Evolutionary conservation across 2,329 filamentous ascomycete genomes (phyloP).

Genomic region (Aspergillus brunneoviolaceus): DNA sequence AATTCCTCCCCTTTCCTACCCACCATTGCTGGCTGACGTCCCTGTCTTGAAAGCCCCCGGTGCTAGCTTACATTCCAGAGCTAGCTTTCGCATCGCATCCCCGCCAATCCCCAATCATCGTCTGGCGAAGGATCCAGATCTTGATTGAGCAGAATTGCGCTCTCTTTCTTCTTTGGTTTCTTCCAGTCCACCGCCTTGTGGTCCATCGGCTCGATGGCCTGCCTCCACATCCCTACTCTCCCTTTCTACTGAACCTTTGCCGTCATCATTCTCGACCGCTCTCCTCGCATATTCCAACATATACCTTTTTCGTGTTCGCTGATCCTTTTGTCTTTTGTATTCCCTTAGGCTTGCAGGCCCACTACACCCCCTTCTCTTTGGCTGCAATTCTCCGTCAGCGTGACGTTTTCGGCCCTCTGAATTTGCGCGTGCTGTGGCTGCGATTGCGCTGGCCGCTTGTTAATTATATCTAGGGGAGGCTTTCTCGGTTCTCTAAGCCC

Average conservation of each 20-base stretch:
- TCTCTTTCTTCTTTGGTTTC: slow-evolving; percentile 15
- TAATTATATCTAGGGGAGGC: neutral
- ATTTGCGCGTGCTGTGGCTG: slow-evolving; percentile 1
- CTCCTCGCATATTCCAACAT: slow-evolving; percentile 1
- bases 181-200: slow-evolving; percentile 15
- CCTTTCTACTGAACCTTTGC: slow-evolving; percentile 12
- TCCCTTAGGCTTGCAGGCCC: neutral
- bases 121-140: slow-evolving; percentile 11
- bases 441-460: slow-evolving; percentile 6
- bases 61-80: slow-evolving; percentile 22
- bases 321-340: neutral
- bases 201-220: slow-evolving; percentile 19
- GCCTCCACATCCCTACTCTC: slow-evolving; percentile 15
- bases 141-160: slow-evolving; percentile 12
- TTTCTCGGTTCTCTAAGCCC: neutral
- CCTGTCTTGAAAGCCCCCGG: slow-evolving; percentile 8
- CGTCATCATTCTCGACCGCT: neutral
- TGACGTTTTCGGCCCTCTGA: neutral
- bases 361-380: slow-evolving; percentile 5
- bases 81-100: slow-evolving; percentile 16
- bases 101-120: slow-evolving; percentile 18
- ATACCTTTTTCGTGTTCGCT: neutral
- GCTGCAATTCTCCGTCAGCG: slow-evolving; percentile 10
- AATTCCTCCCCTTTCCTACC: neutral
- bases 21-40: slow-evolving; percentile 8